Evolutionary conservation across 176 grass and related monocot species (phyloP), one percentile per base, ranked within the genome.

Genomic region (Chrysopogon serrulatus): DNA sequence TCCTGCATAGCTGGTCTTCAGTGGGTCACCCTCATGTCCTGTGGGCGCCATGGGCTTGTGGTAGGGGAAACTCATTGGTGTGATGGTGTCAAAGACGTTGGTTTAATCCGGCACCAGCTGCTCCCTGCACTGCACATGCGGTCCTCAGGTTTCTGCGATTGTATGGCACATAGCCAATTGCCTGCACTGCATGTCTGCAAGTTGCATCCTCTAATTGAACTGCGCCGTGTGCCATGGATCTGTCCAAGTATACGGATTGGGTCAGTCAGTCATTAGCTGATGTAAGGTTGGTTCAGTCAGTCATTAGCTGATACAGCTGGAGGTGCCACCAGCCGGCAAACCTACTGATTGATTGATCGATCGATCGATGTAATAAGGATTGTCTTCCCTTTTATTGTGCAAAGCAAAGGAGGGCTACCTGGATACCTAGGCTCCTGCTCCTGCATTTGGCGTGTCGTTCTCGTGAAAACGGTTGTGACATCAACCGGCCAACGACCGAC

Each of bases 41-140:
- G 78, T 90, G 72, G 65, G 78, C 64, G 34, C 82, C 82, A 65
- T 82, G 4, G 73, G 73, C 45, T 82, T 59, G 45, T 76, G 45
- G 42, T 41, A 34, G 63, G 23, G 56, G 7, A 66, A 10, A 10
- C 45, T 49, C 26, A 10, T 39, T 53, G 49, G 49, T 56, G 51
- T 56, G 51, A 56, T 56, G 51, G 51, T 37, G 28, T 85, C 77
- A 19, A 65, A 57, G 15, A 65, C 27, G 2, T n/a, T 42, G 18
- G 57, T 53, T 86, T 54, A 80, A 28, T 73, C 65, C 18, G 21
- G 36, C 57, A 65, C 48, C 70, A 48, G 66, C 61, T 6, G 15
- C 37, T 59, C 48, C 30, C 39, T 61, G 36, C 45, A 68, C 39
- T 61, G 36, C 45, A 68, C 71, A 61, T 75, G 27, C 34, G 18